Percentiles rank a stretch among this genome's conserved stretches.
These are phyloP conservation scores for Harrya chromipes DNA, from an alignment of 768 basidiomycete genomes.

Conservation along the genomic window DNA sequence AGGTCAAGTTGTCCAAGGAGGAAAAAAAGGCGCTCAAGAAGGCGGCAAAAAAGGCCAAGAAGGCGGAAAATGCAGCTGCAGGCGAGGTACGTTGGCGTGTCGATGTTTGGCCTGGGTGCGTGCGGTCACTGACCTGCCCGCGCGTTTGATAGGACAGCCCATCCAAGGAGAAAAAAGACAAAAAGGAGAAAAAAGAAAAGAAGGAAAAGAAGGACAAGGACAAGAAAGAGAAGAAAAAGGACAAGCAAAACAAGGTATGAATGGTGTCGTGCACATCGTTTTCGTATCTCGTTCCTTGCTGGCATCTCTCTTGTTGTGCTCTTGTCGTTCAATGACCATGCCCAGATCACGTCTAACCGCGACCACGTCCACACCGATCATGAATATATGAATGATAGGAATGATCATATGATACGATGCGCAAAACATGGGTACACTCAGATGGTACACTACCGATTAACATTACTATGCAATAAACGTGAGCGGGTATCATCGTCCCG, in stretches of 20 bases:
- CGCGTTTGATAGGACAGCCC: conserved; percentile 27
- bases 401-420: no score
- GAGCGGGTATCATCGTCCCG: no score
- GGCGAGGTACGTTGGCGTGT: conserved; percentile 32
- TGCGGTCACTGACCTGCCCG: conserved; percentile 1
- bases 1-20: conserved; percentile 76
- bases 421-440: no score
- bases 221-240: conserved; percentile 37
- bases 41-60: conserved; percentile 65
- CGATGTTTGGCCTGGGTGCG: conserved; percentile 1
- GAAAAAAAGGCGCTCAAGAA: conserved; percentile 86
- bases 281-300: not conserved
- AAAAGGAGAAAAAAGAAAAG: conserved; percentile 39
- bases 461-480: no score
- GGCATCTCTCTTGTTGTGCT: not conserved
- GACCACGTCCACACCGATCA: no score
- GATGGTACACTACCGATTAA: no score
- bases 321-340: no score
- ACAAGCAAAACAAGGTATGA: conserved; percentile 51
- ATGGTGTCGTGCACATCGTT: not conserved
- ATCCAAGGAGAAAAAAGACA: conserved; percentile 37
- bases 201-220: conserved; percentile 38
- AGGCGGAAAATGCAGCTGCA: conserved; percentile 39
- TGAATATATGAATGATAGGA: no score
- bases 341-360: no score